Evolutionary conservation across 768 basidiomycete genomes (phyloP), one percentile per base, ranked within the genome.

Genomic region (Tulasnella sp.): DNA sequence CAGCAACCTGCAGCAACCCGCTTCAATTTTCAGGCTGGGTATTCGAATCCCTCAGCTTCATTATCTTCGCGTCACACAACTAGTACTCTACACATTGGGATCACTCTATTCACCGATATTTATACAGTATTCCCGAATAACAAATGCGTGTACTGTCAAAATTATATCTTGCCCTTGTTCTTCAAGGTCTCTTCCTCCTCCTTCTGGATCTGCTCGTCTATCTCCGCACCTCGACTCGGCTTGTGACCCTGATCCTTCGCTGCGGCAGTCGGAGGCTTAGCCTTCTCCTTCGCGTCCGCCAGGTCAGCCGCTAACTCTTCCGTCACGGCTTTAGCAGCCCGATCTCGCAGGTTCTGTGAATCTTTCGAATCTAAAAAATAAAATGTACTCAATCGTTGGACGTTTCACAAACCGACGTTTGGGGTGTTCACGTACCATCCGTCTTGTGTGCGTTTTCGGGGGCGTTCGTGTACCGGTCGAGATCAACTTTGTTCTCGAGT

Each of bases 241-340:
- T 89, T 82, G 78, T 90, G 85, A 0, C 89, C 88, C 73, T 90
- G 89, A 19, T 83, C 80, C n/a, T 80, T 81, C 0, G 88, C 88
- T 12, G 87, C 87, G 67, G 84, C 84, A 12, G 74, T 75, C 36
- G 87, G 80, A 15, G 89, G 88, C 75, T 89, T 85, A 0, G 81
- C 81, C 38, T 83, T 80, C 0, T 84, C 84, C 54, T 84, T 80
- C 6, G 79, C 40, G 42, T 72, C 70, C 78, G 54, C 72, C 9
- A 79, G 71, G 76, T 82, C 76, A 52, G 84, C 82, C 22, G 81
- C 76, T 67, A 80, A 40, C 36, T 83, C 82, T n/a, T 84, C 72
- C 67, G 84, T 81, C 17, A 77, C 78, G 19, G 83, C 83, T 36
- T 45, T 54, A 17, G 74, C 74, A n/a, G 67, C 58, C 17, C 74